Evolutionary conservation across 768 basidiomycete species (phyloP), one percentile per base, ranked within the genome.

Genomic region (Suillus alpinus): DNA sequence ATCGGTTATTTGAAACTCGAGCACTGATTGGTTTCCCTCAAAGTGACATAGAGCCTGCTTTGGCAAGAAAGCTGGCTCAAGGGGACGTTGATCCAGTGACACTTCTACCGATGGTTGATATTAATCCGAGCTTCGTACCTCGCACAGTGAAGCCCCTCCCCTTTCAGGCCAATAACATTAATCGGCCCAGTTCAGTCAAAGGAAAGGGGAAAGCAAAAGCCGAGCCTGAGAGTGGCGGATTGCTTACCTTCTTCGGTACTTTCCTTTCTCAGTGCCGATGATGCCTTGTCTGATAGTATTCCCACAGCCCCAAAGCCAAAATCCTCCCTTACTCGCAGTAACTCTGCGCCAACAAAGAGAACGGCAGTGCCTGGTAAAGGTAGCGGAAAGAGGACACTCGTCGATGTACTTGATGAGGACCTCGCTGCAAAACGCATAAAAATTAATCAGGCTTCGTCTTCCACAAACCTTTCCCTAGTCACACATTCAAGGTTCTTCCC

Each of bases 311-410:
- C 70, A 59, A 65, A 66, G 34, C 71, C 70, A 40, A 67, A 67
- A 62, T 59, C 65, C 59, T 68, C 61, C 23, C 65, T 65, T 26
- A 65, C 65, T 58, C 71, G 70, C 23, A 68, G 64, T 7, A 70
- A 67, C 57, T 76, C 75, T 13, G 68, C 57, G 46, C 71, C 73
- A 63, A 69, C 66, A 51, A 71, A 64, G 59, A 16, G 62, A 29
- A 37, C 61, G 9, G 63, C 67, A 32, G 60, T 68, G 41, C 72
- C 71, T 9, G 89, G 89, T 20, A 84, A 82, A 60, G 80, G 82
- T 7, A 92, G 89, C 66, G 91, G 91, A 16, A 92, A 92, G 71
- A 80, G 91, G 58, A 89, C 88, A 1, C 77, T 94, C 37, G 79
- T 81, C 26, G 88, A 87, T 59, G 82, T 87, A 52, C 82, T 89